Base-by-base conservation (phyloP, 1,139 yeast genomes). In the Lodderomyces margitis region DNA sequence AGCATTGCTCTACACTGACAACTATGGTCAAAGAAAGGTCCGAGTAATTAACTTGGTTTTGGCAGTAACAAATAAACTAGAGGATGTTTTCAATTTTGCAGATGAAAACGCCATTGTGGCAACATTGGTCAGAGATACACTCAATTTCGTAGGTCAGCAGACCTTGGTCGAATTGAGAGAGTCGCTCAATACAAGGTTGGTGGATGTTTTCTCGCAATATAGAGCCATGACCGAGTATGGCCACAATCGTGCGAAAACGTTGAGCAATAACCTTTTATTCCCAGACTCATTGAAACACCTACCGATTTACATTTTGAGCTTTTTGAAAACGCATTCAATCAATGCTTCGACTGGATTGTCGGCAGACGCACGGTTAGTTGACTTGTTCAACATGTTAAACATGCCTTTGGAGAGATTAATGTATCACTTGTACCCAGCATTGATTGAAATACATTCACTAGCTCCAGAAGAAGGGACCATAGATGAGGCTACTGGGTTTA, bases 41-140 rank as follows among this genome's bases (percentile, higher is more conserved):
- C 75, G 99, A 50, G 89, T 89, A 9, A 78, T 87, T 39, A 92
- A 94, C 57, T 67, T 81, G 45, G 83, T 83, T n/a, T 79, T 88
- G 37, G 87, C 95, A 0, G 92, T 88, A 10, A 79, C 94, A 7
- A 86, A 83, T 49, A 75, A 87, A 42, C 68, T 85, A 40, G 78
- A 78, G 43, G 91, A 85, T 42, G 83, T 87, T 3, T 86, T 87
- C 65, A 79, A 81, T 49, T 87, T 83, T 59, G 81, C 85, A n/a
- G 96, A 91, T 58, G 87, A 86, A 55, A 96, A 89, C 56, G 80
- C 94, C 0, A 72, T 87, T 3, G 68, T 81, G 36, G 78, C 87
- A 33, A 68, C 94, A n/a, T 72, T 91, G 41, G 70, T 87, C 2
- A 78, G 92, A 49, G 91, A 87, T 52, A 74, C 87, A 2, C 60